A percentile compares a stretch with the other conserved stretches of the same genome.
Conservation (phyloP, 2,329 filamentous ascomycete species). For the Nannizziopsis barbatae region DNA sequence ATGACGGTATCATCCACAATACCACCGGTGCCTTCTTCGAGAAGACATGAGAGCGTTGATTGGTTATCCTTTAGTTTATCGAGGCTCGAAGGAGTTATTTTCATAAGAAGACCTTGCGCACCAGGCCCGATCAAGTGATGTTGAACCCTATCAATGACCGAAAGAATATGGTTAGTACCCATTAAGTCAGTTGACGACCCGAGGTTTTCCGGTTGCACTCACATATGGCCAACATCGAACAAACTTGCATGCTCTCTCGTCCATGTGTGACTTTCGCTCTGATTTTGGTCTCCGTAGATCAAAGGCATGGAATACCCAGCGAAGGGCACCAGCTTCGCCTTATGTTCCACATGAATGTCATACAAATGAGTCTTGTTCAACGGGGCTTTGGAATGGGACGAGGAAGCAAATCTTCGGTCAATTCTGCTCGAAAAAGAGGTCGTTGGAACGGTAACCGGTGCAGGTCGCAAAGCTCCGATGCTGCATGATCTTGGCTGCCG, state of each 20-base stretch:
- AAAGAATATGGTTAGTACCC: background rate
- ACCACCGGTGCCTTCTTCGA: conserved; percentile 70
- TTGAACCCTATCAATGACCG: conserved; percentile 47
- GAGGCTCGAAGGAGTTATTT: conserved; percentile 67
- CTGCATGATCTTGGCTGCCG: conserved; percentile 2
- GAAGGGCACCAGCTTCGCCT: conserved; percentile 94
- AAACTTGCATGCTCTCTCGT: conserved; percentile 78
- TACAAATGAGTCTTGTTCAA: conserved; percentile 56
- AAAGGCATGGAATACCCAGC: conserved; percentile 89
- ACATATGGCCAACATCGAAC: conserved; percentile 97
- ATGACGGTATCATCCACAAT: conserved; percentile 94
- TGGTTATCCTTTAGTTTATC: conserved; percentile 52
- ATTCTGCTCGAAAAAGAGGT: conserved; percentile 9
- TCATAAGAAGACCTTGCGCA: conserved; percentile 70
- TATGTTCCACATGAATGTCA: conserved; percentile 63
- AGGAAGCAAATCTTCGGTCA: conserved; percentile 27
- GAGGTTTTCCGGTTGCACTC: conserved; percentile 25
- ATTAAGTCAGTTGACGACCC: background rate
- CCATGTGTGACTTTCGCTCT: conserved; percentile 78
- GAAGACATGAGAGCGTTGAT: conserved; percentile 72
- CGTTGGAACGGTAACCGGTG: background rate
- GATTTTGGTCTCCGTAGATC: conserved; percentile 66
- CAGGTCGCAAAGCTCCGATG: conserved; percentile 11
- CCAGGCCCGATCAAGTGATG: conserved; percentile 73
- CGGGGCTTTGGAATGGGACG: conserved; percentile 16